Conservation (phyloP, 345 rosid genomes). For the Camelina hispida region DNA sequence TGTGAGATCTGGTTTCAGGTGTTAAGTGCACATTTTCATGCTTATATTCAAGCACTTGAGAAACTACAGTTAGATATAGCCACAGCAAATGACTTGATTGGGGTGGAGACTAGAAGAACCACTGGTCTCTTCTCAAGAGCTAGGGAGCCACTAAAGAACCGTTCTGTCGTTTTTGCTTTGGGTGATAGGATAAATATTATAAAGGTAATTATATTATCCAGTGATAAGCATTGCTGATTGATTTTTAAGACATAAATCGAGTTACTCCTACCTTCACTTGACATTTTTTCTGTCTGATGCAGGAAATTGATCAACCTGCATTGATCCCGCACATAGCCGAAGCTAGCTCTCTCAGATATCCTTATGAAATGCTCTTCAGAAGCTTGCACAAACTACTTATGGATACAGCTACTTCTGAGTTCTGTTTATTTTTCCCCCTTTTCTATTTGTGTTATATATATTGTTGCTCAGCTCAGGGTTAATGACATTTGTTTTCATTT, state of each 20-base stretch:
- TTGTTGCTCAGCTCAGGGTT: slow-evolving; percentile 18
- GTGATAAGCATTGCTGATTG: slow-evolving; percentile 18
- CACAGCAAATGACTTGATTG: slow-evolving; percentile 86
- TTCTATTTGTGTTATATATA: slow-evolving; percentile 1
- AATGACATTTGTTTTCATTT: slow-evolving; percentile 29
- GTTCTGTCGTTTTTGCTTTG: slow-evolving; percentile 91
- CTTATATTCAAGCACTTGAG: slow-evolving; percentile 97
- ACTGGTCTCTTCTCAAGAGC: slow-evolving; percentile 77
- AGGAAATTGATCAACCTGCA: slow-evolving; percentile 99
- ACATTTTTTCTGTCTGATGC: slow-evolving; percentile 38
- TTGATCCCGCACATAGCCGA: slow-evolving; percentile 99
- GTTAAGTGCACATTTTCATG: slow-evolving; percentile 94
- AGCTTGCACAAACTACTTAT: slow-evolving; percentile 94
- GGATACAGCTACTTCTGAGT: slow-evolving; percentile 99
- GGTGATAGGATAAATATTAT: slow-evolving; percentile 90
- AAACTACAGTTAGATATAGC: slow-evolving; percentile 97
- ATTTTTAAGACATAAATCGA: neutral
- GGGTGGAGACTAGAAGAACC: slow-evolving; percentile 89
- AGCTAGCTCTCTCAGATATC: slow-evolving; percentile 92
- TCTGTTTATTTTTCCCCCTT: slow-evolving; percentile 46
- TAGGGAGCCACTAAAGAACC: slow-evolving; percentile 88
- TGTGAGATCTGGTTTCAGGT: slow-evolving; percentile 62
- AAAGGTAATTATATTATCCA: slow-evolving; percentile 57
- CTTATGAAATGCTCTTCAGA: slow-evolving; percentile 96
- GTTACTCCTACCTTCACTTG: neutral